phyloP scores from a whole-genome alignment of 306 rosid genomes.

The Hippophae tibetana region DNA sequence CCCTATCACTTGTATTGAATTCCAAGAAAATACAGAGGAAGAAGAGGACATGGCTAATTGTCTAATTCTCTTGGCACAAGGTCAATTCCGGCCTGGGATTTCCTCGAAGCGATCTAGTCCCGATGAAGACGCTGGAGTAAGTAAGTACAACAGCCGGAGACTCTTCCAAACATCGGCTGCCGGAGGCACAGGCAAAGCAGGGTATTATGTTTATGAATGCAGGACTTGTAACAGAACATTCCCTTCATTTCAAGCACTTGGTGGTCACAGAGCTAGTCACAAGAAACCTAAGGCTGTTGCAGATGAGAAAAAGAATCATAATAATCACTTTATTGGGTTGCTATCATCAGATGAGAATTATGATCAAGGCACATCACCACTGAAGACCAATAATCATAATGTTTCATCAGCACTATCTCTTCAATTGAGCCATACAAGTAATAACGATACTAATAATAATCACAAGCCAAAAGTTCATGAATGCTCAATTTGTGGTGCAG shows the following conservation, averaged over 20 bases:
- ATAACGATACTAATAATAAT: slow-evolving; percentile 21
- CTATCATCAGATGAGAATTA: slow-evolving; percentile 33
- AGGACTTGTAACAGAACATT: slow-evolving; percentile 71
- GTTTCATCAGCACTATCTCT: slow-evolving; percentile 28
- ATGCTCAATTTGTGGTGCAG: slow-evolving; percentile 78
- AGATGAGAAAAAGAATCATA: no score
- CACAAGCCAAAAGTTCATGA: slow-evolving; percentile 62
- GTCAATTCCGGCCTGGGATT: slow-evolving; percentile 30
- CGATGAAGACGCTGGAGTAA: background rate
- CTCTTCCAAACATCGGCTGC: slow-evolving; percentile 35
- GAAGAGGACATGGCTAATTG: slow-evolving; percentile 91
- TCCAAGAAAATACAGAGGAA: slow-evolving; percentile 41
- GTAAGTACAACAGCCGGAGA: slow-evolving; percentile 44
- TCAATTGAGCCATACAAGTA: slow-evolving; percentile 38
- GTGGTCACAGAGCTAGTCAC: slow-evolving; percentile 87
- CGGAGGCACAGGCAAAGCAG: slow-evolving; percentile 18
- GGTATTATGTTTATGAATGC: slow-evolving; percentile 64
- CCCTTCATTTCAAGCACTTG: slow-evolving; percentile 82
- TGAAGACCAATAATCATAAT: background rate
- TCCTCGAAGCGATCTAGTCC: slow-evolving; percentile 13
- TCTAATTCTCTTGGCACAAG: slow-evolving; percentile 72
- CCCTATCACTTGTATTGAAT: slow-evolving; percentile 24
- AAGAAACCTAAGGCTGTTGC: slow-evolving; percentile 50
- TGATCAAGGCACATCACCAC: slow-evolving; percentile 27
- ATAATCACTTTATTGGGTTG: slow-evolving; percentile 6